Evolutionary conservation across 106 monocot genomes (phyloP), one percentile per base, ranked within the genome.

Genomic region (Chionographis japonica): DNA sequence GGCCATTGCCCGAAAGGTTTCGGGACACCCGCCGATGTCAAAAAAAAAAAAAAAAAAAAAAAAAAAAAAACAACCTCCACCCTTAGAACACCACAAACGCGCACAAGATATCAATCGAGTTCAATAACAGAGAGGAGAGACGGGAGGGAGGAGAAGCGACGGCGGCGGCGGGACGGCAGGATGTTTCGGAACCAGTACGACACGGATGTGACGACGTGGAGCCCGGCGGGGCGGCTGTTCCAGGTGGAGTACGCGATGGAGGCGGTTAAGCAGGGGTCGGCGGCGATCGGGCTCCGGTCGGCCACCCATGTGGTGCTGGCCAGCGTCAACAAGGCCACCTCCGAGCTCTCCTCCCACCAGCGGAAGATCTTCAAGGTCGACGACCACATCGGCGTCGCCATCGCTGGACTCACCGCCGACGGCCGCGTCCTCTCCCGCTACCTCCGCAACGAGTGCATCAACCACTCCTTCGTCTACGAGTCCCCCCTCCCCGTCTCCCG

Each of bases 401-500:
- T 82, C 77, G 82, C 82, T 52, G 82, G 82, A 4, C 73, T 82
- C 54, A 82, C 82, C 6, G 77, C 82, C 17, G 82, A 82, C 40
- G 77, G 82, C 10, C 60, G 82, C 4, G 82, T 82, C 6, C 82
- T 82, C 17, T 77, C 77, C 4, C 54, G 77, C 38, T 82, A 77
- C 68, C 68, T 82, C 38, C 67, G 82, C 6, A 73, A 68, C 77
- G 81, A 82, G 77, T 82, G 81, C 68, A 77, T 82, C 66, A 82
- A 82, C 68, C 81, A 82, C 72, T 35, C 68, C 3, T 82, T 82
- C 52, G 82, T 82, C 62, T 82, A 82, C 69, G 82, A 81, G 67
- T 37, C 71, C 0, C 81, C 81, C 6, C 76, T 81, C 17, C 81
- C 81, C 50, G 81, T 81, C 3, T 70, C 65, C 7, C 54, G 82